These are phyloP conservation scores for Acer yangbiense DNA, from an alignment of 345 rosid genomes.

Conservation along the genomic window DNA sequence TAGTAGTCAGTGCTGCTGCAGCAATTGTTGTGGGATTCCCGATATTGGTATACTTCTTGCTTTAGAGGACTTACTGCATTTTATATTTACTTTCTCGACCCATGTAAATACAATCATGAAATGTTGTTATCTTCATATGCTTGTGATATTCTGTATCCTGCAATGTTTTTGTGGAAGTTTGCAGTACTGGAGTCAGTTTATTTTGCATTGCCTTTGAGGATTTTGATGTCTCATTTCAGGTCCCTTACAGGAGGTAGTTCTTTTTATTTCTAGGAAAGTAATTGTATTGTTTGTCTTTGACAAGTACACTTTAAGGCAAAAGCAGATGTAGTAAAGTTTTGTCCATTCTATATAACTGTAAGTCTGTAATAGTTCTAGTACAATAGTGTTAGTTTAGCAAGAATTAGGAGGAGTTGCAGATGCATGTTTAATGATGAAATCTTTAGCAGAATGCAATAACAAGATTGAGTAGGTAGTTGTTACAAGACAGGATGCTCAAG, in stretches of 20 bases:
- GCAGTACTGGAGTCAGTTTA: neutral
- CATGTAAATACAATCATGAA: neutral
- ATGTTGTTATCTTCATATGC: neutral
- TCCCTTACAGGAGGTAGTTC: neutral
- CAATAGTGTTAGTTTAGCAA: neutral
- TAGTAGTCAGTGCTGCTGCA: conserved; percentile 85
- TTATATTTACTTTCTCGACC: neutral
- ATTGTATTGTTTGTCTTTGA: neutral
- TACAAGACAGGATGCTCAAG: neutral
- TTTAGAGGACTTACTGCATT: neutral
- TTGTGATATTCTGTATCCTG: neutral
- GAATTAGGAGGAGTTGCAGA: neutral
- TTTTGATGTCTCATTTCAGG: neutral
- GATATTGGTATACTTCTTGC: conserved; percentile 56
- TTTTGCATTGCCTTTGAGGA: neutral
- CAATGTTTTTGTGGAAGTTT: neutral
- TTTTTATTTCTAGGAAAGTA: neutral
- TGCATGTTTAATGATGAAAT: neutral
- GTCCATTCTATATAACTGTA: neutral
- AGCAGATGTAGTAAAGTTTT: neutral
- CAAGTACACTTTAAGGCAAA: neutral
- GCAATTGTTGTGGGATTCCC: conserved; percentile 97
- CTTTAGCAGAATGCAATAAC: neutral
- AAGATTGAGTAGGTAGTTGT: neutral
- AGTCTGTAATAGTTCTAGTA: neutral